phyloP scores from a whole-genome alignment of 1,284 basidiomycete genomes.

The Rhodotorula sp. region DNA sequence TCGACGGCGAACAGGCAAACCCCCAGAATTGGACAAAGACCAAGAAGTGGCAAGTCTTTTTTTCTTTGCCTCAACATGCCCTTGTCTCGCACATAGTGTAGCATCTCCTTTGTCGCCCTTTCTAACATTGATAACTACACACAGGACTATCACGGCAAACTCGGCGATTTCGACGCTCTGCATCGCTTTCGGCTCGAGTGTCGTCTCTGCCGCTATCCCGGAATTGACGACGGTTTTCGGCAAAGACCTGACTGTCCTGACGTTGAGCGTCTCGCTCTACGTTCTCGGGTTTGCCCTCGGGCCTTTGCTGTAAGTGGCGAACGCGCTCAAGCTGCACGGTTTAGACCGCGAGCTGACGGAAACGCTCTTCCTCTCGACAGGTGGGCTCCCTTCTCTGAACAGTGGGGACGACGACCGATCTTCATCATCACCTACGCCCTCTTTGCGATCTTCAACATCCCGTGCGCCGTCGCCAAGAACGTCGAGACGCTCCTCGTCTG shows the following conservation, averaged over 20 bases:
- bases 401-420: constrained; percentile 59
- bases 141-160: constrained; percentile 24
- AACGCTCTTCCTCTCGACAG: constrained; percentile 47
- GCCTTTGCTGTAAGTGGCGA: constrained; percentile 8
- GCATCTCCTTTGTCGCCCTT: not conserved
- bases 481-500: constrained; percentile 59
- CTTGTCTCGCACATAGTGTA: too few species aligned
- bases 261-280: constrained; percentile 48
- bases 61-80: not conserved
- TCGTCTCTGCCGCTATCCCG: constrained; percentile 51
- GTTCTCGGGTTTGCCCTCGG: constrained; percentile 43
- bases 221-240: constrained; percentile 58
- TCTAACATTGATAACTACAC: not conserved
- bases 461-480: constrained; percentile 62
- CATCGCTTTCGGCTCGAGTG: constrained; percentile 54
- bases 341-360: not conserved
- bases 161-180: constrained; percentile 24
- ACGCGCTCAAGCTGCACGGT: too few species aligned
- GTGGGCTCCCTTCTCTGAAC: constrained; percentile 65
- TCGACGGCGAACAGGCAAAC: constrained; percentile 28
- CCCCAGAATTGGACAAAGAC: constrained; percentile 23
- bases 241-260: constrained; percentile 46
- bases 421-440: constrained; percentile 60
- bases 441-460: constrained; percentile 64
- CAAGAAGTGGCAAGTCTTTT: constrained; percentile 24